These are phyloP conservation scores for Hyphodiscus hymeniophilus DNA, from an alignment of 495 filamentous ascomycete genomes.

Conservation along the genomic window DNA sequence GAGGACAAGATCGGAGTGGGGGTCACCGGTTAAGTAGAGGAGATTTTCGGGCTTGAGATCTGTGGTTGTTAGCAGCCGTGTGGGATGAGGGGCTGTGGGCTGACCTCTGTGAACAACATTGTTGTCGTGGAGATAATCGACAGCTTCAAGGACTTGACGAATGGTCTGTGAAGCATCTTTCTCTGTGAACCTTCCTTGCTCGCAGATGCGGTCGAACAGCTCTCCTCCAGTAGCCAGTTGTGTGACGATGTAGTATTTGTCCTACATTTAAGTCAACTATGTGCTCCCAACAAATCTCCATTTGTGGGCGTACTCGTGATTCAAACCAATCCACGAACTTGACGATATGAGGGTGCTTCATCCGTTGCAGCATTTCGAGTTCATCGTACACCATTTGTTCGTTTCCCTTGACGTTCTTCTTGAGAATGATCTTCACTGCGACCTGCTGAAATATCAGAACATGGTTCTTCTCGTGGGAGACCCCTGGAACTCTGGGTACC, in stretches of 20 bases:
- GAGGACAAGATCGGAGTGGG: conserved; percentile 78
- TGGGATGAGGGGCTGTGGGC: neutral
- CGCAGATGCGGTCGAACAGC: conserved; percentile 96
- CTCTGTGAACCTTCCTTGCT: conserved; percentile 97
- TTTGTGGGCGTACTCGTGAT: conserved; percentile 55
- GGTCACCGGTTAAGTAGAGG: conserved; percentile 73
- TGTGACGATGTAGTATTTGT: conserved; percentile 99
- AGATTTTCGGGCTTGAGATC: conserved; percentile 99
- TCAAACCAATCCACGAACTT: conserved; percentile 99
- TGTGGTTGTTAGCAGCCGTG: conserved; percentile 27
- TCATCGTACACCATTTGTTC: conserved; percentile 99
- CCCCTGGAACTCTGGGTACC: conserved; percentile 9
- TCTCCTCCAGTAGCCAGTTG: conserved; percentile 95
- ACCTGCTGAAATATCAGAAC: conserved; percentile 31
- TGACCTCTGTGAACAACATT: conserved; percentile 94
- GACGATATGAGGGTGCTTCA: conserved; percentile 95
- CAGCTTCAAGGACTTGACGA: conserved; percentile 87
- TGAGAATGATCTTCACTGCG: conserved; percentile 97
- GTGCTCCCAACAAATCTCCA: neutral
- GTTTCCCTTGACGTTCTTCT: conserved; percentile 98
- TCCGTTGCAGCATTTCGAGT: conserved; percentile 78
- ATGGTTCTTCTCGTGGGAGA: no score
- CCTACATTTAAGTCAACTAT: conserved; percentile 42
- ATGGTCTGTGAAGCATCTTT: conserved; percentile 98
- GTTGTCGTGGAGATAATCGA: conserved; percentile 89